Evolutionary conservation across 306 rosid genomes (phyloP), one percentile per base, ranked within the genome.

Genomic region (Cucurbita ficifolia): DNA sequence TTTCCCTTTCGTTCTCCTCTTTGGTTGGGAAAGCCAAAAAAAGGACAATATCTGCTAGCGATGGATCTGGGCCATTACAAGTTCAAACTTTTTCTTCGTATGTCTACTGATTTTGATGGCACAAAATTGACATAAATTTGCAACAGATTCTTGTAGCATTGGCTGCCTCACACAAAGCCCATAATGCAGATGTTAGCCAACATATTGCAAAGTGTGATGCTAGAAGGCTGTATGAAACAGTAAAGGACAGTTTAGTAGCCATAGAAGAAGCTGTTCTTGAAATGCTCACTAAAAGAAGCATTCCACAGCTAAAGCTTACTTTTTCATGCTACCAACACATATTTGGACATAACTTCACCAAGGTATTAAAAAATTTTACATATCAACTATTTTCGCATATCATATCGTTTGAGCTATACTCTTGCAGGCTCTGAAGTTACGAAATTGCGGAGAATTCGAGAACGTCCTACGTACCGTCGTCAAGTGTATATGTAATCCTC

Each of bases 181-280:
- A 88, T 70, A 81, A 88, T 51, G 82, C 24, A 42, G 96, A 88
- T 75, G 75, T 86, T 1, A 88, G 78, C 76, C 84, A 81, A 54
- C 93, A 88, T 73, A 88, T 86, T 10, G 88, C 93, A 8, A 83
- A 86, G 82, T 83, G 89, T 54, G 96, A 90, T 65, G 96, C 96
- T 0, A 85, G 84, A 72, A 88, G 91, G 81, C 87, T 90, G 42
- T 88, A 83, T 65, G 86, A 84, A 81, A 86, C 82, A 58, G 89
- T 92, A 39, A 87, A 89, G 42, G 89, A 88, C 73, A 72, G 74
- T 43, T 77, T 76, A 40, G 88, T 88, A 80, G 77, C 80, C 58
- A 39, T 78, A 19, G 81, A 87, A 80, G 84, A 86, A 58, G 82
- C 88, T 73, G 88, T 82, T 0, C 78, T 90, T n/a, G 96, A 90